phyloP scores from a whole-genome alignment of 2,329 filamentous ascomycete genomes.

The Amylocarpus encephaloides region DNA sequence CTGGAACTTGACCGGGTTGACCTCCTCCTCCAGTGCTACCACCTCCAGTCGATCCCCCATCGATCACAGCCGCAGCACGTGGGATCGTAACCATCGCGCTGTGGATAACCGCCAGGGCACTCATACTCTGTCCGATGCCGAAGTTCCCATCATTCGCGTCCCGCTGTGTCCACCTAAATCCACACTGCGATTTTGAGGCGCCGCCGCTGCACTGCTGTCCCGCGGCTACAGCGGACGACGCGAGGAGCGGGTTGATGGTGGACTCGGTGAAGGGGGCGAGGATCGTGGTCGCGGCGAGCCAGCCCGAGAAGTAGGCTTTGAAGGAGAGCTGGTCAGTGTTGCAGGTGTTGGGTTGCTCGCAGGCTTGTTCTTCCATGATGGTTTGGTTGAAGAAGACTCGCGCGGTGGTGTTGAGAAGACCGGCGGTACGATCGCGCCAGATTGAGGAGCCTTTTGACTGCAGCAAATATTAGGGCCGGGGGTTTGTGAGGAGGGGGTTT shows the following conservation, averaged over 20 bases:
- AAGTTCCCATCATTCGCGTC: constrained; percentile 50
- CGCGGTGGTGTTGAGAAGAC: constrained; percentile 45
- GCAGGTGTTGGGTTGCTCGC: constrained; percentile 54
- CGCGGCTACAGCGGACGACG: constrained; percentile 50
- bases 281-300: constrained; percentile 55
- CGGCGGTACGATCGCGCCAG: constrained; percentile 54
- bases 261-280: constrained; percentile 55
- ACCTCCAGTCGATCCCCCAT: constrained; percentile 3
- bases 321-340: constrained; percentile 57
- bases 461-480: not conserved
- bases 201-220: constrained; percentile 53
- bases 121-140: constrained; percentile 67
- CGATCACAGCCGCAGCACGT: not conserved
- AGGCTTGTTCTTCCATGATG: constrained; percentile 60
- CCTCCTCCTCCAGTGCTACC: not conserved
- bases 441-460: constrained; percentile 38
- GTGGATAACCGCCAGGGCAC: constrained; percentile 58
- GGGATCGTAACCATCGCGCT: constrained; percentile 51
- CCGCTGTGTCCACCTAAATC: constrained; percentile 52
- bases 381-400: constrained; percentile 44
- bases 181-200: constrained; percentile 51
- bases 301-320: constrained; percentile 58
- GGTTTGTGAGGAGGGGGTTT: not conserved
- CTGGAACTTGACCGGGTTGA: not conserved
- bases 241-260: constrained; percentile 47